Percentiles rank a stretch among this genome's conserved stretches.
These are phyloP conservation scores for Sugiyamaella marilandica DNA, from an alignment of 805 yeast species.

Conservation along the genomic window DNA sequence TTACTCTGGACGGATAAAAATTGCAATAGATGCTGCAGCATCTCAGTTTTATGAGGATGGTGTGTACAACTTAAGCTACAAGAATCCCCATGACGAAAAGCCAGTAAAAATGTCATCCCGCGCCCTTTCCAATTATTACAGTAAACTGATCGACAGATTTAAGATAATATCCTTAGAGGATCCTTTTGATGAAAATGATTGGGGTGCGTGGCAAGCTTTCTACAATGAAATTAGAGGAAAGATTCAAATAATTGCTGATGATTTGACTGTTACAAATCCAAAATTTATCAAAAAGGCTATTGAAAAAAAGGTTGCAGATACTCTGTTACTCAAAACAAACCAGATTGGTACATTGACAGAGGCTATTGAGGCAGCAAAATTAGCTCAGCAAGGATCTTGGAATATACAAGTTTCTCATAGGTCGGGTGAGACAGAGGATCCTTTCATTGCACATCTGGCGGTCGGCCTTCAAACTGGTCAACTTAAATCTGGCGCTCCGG, in stretches of 20 bases:
- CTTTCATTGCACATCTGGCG: slow-evolving; percentile 93
- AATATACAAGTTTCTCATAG: slow-evolving; percentile 99
- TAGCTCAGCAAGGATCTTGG: slow-evolving; percentile 95
- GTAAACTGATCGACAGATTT: slow-evolving; percentile 73
- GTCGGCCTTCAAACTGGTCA: slow-evolving; percentile 99
- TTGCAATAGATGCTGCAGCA: slow-evolving; percentile 95
- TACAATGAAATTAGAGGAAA: slow-evolving; percentile 44
- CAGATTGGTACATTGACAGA: slow-evolving; percentile 96
- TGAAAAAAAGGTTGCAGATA: slow-evolving; percentile 93
- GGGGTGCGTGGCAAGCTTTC: slow-evolving; percentile 97
- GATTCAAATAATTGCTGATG: slow-evolving; percentile 95
- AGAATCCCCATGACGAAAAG: slow-evolving; percentile 89
- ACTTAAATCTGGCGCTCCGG: slow-evolving; percentile 99
- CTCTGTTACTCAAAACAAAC: slow-evolving; percentile 94
- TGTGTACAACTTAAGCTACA: slow-evolving; percentile 96
- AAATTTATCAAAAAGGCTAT: slow-evolving; percentile 90
- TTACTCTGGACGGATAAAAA: slow-evolving; percentile 85
- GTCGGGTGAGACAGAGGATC: slow-evolving; percentile 99
- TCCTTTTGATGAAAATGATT: slow-evolving; percentile 99
- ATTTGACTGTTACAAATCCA: slow-evolving; percentile 98
- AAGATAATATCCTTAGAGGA: slow-evolving; percentile 98
- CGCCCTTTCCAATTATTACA: slow-evolving; percentile 83
- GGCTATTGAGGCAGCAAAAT: slow-evolving; percentile 95
- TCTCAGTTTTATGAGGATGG: slow-evolving; percentile 97
- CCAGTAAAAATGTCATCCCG: slow-evolving; percentile 88